These are phyloP conservation scores for California macrophylla DNA, from an alignment of 441 rosid genomes.

Conservation along the genomic window DNA sequence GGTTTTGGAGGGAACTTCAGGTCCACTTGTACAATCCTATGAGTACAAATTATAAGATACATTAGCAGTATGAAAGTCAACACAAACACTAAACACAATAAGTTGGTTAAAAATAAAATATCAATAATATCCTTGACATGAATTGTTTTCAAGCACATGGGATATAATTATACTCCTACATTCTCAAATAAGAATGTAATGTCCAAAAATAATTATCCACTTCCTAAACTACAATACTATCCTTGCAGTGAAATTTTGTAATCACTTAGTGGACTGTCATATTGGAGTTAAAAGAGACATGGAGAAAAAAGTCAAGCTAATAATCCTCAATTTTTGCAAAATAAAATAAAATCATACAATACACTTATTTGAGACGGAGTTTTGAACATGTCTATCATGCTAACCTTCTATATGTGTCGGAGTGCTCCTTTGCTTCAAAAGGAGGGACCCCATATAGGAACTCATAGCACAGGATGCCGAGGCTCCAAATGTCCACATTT, in stretches of 20 bases:
- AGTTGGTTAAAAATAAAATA: too few relatives aligned
- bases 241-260: neutral
- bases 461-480: slow-evolving; percentile 83
- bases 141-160: neutral
- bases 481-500: slow-evolving; percentile 93
- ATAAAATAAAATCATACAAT: neutral
- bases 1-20: slow-evolving; percentile 84
- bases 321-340: neutral
- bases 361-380: neutral
- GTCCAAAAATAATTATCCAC: neutral
- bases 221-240: neutral
- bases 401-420: slow-evolving; percentile 89
- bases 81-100: neutral
- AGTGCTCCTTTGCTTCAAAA: slow-evolving; percentile 87
- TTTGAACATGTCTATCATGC: neutral
- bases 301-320: too few relatives aligned
- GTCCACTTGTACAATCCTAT: slow-evolving; percentile 93
- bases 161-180: neutral
- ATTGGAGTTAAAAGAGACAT: too few relatives aligned
- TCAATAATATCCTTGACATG: too few relatives aligned
- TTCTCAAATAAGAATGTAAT: neutral
- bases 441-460: slow-evolving; percentile 87
- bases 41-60: neutral
- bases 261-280: neutral
- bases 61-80: neutral